phyloP scores from a whole-genome alignment of 805 yeast species.

The Starmerella floricola region DNA sequence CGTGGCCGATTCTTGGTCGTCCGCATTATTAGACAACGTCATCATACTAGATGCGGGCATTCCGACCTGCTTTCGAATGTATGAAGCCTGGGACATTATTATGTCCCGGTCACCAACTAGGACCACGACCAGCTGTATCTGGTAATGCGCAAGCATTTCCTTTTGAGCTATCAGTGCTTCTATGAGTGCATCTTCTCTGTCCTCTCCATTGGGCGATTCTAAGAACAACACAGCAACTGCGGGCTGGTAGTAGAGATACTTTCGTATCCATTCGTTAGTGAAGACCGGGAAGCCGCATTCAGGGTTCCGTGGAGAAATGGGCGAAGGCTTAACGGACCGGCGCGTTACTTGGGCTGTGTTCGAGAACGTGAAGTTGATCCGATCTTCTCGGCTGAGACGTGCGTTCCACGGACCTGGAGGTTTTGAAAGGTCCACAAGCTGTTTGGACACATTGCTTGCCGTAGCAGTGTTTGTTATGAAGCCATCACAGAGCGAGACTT shows the following conservation, averaged over 20 bases:
- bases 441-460: constrained; percentile 1
- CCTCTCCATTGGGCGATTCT: constrained; percentile 26
- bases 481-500: background rate
- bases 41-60: constrained; percentile 37
- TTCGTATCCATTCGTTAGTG: constrained; percentile 41
- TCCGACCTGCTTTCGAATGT: constrained; percentile 34
- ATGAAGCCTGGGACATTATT: constrained; percentile 24
- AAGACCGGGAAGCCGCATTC: constrained; percentile 35
- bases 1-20: constrained; percentile 31
- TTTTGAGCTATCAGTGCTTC: constrained; percentile 24
- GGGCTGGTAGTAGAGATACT: constrained; percentile 40
- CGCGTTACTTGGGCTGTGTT: constrained; percentile 9
- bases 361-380: constrained; percentile 8
- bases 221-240: constrained; percentile 37
- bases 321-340: constrained; percentile 22
- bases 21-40: constrained; percentile 33
- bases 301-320: constrained; percentile 37
- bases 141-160: constrained; percentile 25
- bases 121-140: constrained; percentile 31
- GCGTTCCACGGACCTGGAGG: constrained; percentile 13
- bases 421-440: constrained; percentile 1
- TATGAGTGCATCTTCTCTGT: constrained; percentile 27
- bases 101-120: constrained; percentile 28
- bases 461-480: background rate
- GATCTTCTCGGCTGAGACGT: constrained; percentile 1